A percentile compares a stretch with the other conserved stretches of the same genome.
Evolutionary conservation across 768 basidiomycete genomes (phyloP).

Genomic region (Coprinellus aureogranulatus): DNA sequence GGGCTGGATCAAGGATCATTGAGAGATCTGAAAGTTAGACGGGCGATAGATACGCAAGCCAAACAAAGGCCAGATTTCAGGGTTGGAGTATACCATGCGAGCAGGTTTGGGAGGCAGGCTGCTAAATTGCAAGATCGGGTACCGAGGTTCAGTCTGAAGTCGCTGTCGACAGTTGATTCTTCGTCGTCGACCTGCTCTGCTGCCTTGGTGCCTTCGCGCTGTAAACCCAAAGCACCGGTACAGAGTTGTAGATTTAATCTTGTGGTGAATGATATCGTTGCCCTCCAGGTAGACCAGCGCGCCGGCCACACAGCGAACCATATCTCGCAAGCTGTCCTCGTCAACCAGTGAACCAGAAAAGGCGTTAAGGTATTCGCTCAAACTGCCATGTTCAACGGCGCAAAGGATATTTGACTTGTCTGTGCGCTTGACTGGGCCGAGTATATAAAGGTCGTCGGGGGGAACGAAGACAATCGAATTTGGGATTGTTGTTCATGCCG

Average conservation of each 20-base stretch:
- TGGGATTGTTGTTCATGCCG: no score
- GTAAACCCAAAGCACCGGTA: constrained; percentile 27
- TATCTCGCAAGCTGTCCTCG: constrained; percentile 36
- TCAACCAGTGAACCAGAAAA: constrained; percentile 20
- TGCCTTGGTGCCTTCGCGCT: background rate
- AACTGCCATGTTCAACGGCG: no score
- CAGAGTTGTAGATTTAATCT: constrained; percentile 37
- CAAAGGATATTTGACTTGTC: no score
- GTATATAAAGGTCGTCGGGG: no score
- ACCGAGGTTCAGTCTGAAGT: background rate
- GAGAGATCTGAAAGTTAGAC: no score
- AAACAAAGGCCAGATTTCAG: no score
- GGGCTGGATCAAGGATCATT: background rate
- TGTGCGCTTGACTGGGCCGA: no score
- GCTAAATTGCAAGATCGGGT: background rate
- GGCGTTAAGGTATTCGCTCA: constrained; percentile 28
- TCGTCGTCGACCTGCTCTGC: background rate
- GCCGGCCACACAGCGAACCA: constrained; percentile 38
- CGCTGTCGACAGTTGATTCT: background rate
- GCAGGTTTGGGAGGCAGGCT: background rate
- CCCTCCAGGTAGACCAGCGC: constrained; percentile 44
- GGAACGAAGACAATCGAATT: no score
- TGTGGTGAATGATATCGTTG: constrained; percentile 42
- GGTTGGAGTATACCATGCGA: background rate
- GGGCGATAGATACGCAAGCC: no score